Percentiles rank a stretch among this genome's conserved stretches.
Evolutionary conservation across 352 stramenopile genomes (phyloP).

Genomic region (Phytophthora tentaculata): DNA sequence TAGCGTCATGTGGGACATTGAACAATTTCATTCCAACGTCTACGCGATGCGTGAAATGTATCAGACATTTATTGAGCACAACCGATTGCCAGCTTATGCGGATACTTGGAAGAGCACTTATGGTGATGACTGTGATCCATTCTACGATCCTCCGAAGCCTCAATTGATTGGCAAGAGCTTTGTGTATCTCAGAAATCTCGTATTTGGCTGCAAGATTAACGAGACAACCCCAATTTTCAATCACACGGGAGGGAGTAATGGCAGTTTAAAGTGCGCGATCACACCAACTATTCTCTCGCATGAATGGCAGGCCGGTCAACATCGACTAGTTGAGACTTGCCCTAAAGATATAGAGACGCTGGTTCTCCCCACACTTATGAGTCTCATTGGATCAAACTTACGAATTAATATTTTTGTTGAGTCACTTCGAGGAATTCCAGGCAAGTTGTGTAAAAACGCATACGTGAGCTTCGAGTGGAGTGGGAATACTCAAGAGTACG

Average conservation of each 20-base stretch:
- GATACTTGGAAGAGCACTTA: conserved; percentile 44
- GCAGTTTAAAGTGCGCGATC: conserved; percentile 64
- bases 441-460: conserved; percentile 75
- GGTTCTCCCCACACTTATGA: conserved; percentile 47
- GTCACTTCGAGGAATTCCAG: conserved; percentile 61
- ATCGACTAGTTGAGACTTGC: conserved; percentile 65
- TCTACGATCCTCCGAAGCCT: conserved; percentile 71
- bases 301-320: conserved; percentile 76
- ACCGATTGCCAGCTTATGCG: conserved; percentile 45
- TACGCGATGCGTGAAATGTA: conserved; percentile 92
- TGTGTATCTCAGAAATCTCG: conserved; percentile 66
- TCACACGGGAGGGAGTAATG: conserved; percentile 41
- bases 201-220: conserved; percentile 66
- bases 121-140: conserved; percentile 65
- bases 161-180: conserved; percentile 82
- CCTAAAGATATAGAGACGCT: conserved; percentile 47
- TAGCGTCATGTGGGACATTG: conserved; percentile 79
- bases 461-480: conserved; percentile 68
- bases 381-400: conserved; percentile 63
- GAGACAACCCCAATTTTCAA: conserved; percentile 72
- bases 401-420: conserved; percentile 62
- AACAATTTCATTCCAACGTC: conserved; percentile 80
- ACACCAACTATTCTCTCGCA: conserved; percentile 69
- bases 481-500: conserved; percentile 2
- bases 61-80: conserved; percentile 83